phyloP scores from a whole-genome alignment of 495 filamentous ascomycete genomes.

The Hypoxylon trugodes region DNA sequence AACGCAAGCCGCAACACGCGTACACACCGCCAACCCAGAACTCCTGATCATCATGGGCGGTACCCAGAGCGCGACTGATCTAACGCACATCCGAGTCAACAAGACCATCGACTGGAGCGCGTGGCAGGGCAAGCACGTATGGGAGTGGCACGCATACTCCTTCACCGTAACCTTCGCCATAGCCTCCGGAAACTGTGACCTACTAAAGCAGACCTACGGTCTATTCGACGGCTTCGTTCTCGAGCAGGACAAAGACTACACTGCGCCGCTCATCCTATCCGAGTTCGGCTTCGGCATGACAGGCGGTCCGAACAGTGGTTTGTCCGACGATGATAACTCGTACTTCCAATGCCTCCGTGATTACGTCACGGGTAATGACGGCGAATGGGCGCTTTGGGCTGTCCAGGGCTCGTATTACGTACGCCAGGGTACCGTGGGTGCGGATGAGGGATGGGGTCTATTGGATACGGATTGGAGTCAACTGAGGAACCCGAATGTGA shows the following conservation, averaged over 20 bases:
- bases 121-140: conserved; percentile 57
- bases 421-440: conserved; percentile 50
- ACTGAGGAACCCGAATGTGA: conserved; percentile 54
- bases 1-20: conserved; percentile 47
- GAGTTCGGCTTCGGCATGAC: conserved; percentile 62
- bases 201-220: conserved; percentile 51
- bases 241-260: conserved; percentile 51
- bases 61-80: conserved; percentile 52
- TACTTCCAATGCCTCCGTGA: conserved; percentile 54
- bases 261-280: conserved; percentile 56
- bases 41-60: conserved; percentile 58
- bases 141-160: conserved; percentile 62
- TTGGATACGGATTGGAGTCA: conserved; percentile 54
- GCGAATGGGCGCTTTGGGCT: conserved; percentile 61
- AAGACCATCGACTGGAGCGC: conserved; percentile 49
- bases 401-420: conserved; percentile 61
- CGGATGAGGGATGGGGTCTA: conserved; percentile 57
- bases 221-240: conserved; percentile 55
- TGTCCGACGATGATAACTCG: conserved; percentile 45
- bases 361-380: conserved; percentile 57
- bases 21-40: conserved; percentile 55
- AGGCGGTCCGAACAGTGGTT: conserved; percentile 46
- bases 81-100: conserved; percentile 49
- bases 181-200: conserved; percentile 48
- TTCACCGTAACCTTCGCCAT: conserved; percentile 57